phyloP scores from a whole-genome alignment of 257 asterid species.

The Gynochthodes officinalis region DNA sequence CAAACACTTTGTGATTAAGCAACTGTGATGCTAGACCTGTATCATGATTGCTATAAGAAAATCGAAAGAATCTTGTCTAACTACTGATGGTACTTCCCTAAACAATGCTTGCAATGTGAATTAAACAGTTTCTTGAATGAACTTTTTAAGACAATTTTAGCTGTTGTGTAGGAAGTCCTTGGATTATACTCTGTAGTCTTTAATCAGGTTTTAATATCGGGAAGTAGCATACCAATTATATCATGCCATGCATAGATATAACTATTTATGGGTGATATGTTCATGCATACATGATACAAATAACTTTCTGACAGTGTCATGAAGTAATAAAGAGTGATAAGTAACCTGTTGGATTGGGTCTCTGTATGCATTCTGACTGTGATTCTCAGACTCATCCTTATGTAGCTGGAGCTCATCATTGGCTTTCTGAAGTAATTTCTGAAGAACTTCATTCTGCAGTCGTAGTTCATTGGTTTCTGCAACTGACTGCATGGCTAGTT shows the following conservation, averaged over 20 bases:
- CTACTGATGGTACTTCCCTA: background rate
- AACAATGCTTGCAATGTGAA: background rate
- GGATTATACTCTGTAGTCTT: no score
- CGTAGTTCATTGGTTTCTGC: slow-evolving; percentile 56
- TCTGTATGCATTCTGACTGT: background rate
- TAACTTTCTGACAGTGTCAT: background rate
- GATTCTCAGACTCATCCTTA: slow-evolving; percentile 33
- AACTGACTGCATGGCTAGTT: slow-evolving; percentile 47
- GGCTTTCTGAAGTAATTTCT: slow-evolving; percentile 57
- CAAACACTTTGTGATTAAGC: slow-evolving; percentile 3
- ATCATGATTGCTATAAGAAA: background rate
- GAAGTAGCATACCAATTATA: background rate
- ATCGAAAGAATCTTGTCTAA: background rate
- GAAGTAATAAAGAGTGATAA: background rate
- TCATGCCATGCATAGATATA: background rate
- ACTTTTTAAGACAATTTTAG: background rate
- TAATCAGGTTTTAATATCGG: background rate
- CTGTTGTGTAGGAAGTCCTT: background rate
- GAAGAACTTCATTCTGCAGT: slow-evolving; percentile 49
- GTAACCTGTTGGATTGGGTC: slow-evolving; percentile 2
- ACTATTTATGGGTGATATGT: background rate
- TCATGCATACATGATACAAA: background rate
- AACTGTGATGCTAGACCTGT: background rate
- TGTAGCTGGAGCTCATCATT: slow-evolving; percentile 42
- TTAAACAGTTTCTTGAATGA: background rate